A percentile compares a stretch with the other conserved stretches of the same genome.
Conservation (phyloP, 768 basidiomycete species). For the Lactarius evosmus region DNA sequence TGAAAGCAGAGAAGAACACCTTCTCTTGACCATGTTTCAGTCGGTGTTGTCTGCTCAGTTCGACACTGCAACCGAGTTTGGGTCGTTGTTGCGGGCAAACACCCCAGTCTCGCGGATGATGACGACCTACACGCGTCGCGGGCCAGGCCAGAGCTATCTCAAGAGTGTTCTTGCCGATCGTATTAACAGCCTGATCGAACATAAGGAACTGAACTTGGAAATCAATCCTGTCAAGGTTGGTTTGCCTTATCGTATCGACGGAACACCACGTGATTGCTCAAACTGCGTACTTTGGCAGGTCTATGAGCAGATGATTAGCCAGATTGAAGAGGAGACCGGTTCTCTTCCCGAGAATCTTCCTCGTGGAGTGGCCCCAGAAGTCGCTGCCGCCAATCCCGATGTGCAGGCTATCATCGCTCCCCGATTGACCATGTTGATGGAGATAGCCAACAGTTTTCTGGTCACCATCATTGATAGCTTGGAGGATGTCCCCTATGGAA, state of each 20-base stretch:
- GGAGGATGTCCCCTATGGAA: constrained; percentile 98
- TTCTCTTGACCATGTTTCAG: constrained; percentile 99
- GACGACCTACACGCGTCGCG: constrained; percentile 99
- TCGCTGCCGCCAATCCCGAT: constrained; percentile 90
- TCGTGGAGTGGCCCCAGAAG: constrained; percentile 88
- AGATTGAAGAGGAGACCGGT: constrained; percentile 97
- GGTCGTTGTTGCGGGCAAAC: constrained; percentile 96
- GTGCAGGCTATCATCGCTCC: constrained; percentile 98
- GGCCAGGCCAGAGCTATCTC: constrained; percentile 97
- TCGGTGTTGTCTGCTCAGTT: constrained; percentile 98
- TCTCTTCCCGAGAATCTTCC: constrained; percentile 87
- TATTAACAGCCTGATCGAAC: constrained; percentile 98
- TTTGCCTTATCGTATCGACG: constrained; percentile 2
- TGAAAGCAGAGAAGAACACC: constrained; percentile 95
- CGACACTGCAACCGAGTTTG: constrained; percentile 98
- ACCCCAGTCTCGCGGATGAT: constrained; percentile 99
- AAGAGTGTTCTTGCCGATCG: constrained; percentile 97
- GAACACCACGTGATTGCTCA: neutral
- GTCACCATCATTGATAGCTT: constrained; percentile 97
- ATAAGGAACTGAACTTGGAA: constrained; percentile 98
- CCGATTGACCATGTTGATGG: constrained; percentile 97
- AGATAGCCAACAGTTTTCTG: constrained; percentile 97
- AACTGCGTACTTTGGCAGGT: constrained; percentile 52
- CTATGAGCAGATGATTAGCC: constrained; percentile 99
- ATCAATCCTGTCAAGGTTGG: constrained; percentile 96